These are phyloP conservation scores for Forsythia suspensa DNA, from an alignment of 257 asterid genomes.

Conservation along the genomic window DNA sequence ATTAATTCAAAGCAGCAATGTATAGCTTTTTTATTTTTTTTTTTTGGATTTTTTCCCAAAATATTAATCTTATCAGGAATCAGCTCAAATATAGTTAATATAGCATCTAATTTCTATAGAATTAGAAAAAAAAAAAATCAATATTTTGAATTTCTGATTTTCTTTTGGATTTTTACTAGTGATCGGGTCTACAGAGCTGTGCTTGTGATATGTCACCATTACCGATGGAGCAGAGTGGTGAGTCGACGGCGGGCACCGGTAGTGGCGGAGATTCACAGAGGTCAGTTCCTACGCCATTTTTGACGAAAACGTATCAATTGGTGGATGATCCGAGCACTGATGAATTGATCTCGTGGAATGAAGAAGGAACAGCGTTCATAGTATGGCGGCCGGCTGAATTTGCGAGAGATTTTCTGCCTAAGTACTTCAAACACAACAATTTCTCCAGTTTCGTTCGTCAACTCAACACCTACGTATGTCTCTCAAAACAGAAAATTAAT, in stretches of 20 bases:
- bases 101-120: not conserved
- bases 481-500: not conserved
- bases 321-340: constrained; percentile 39
- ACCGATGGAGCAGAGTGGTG: not conserved
- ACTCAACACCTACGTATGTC: constrained; percentile 40
- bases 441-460: constrained; percentile 52
- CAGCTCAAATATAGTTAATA: not conserved
- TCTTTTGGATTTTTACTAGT: not conserved
- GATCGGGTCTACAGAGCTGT: not conserved
- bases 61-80: not conserved
- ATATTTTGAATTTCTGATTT: not conserved
- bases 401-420: constrained; percentile 49
- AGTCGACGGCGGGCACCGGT: not conserved
- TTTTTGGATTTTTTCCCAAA: not conserved
- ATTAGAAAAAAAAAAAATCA: too few relatives aligned
- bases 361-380: constrained; percentile 42
- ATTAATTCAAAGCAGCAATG: not conserved
- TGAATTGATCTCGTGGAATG: constrained; percentile 50
- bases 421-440: constrained; percentile 50
- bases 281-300: constrained; percentile 43
- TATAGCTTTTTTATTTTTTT: not conserved
- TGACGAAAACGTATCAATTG: constrained; percentile 43
- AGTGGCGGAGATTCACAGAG: constrained; percentile 33
- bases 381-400: constrained; percentile 53
- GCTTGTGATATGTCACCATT: not conserved